Base-by-base conservation (phyloP, 805 yeast genomes). In the Myxozyma nipponensis region DNA sequence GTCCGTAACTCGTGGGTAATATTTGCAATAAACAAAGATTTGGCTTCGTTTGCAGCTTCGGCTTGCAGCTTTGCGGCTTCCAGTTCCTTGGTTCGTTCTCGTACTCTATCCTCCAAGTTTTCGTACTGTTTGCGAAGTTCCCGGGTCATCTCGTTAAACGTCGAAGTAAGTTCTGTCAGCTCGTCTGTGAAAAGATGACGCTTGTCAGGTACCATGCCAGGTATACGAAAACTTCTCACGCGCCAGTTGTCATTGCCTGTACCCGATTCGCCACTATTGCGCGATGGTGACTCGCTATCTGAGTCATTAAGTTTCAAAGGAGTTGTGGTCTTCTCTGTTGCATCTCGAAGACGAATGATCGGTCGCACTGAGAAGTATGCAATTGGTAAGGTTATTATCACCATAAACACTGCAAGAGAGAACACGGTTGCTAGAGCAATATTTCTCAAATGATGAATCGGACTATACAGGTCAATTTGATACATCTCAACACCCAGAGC, bases 1-100 rank as follows among this genome's bases (percentile, higher is more conserved):
- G 98, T 93, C 60, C 98, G 78, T 63, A 93, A 74, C 70, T 93
- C 98, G 66, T 88, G 96, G 0, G 96, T 86, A 17, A 88, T 89
- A 59, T 90, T 86, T 1, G 96, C 96, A 62, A 88, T 83, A 65
- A 88, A 88, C 4, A 87, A 89, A 4, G 98, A 90, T 64, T 93
- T 93, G 2, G 98, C 96, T 60, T 93, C 97, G 66, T 91, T 91
- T 0, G 98, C 98, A 25, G 84, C 81, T 39, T 69, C 73, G 2
- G 76, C 76, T 26, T 60, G 61, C 3, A 62, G 47, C 42, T 63
- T 61, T 4, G 71, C 69, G 7, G 96, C 93, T 66, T 90, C 96
- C 40, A 91, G 74, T 66, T 91, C 96, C 61, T 79, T 82, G 0
- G 98, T 91, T 63, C 98, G 77, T 34, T 83, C 82, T 45, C 80